A percentile compares a stretch with the other conserved stretches of the same genome.
These are phyloP conservation scores for Calonectria fujianensis DNA, from an alignment of 2,329 filamentous ascomycete species.

Conservation along the genomic window DNA sequence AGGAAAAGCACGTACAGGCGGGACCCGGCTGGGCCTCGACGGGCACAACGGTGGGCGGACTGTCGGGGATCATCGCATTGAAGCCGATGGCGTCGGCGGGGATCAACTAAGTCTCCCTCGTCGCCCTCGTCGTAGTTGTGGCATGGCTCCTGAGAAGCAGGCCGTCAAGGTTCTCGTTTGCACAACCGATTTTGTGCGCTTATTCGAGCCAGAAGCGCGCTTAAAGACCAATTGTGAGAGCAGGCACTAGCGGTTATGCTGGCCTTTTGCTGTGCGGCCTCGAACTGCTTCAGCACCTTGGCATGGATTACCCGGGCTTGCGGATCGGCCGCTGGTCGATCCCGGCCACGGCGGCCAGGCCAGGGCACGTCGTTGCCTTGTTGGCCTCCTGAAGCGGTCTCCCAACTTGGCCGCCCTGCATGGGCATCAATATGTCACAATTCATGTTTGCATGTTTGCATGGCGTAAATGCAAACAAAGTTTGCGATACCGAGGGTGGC, in stretches of 20 bases:
- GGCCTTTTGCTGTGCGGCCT: conserved; percentile 17
- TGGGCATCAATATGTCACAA: not conserved
- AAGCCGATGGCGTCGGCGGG: conserved; percentile 4
- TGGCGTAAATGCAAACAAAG: not conserved
- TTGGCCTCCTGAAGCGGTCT: not conserved
- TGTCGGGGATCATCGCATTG: conserved; percentile 14
- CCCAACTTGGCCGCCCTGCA: not conserved
- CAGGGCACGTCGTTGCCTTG: not conserved
- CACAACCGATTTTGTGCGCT: conserved; percentile 27
- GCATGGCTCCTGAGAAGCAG: not conserved
- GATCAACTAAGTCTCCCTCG: not conserved
- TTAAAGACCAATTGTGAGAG: conserved; percentile 7
- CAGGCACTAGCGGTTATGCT: conserved; percentile 31
- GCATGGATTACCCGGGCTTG: conserved; percentile 30
- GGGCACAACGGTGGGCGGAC: conserved; percentile 10
- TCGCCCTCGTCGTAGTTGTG: not conserved
- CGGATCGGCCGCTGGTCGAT: conserved; percentile 32
- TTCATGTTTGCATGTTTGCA: conserved; percentile 11
- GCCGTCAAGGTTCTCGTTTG: conserved; percentile 26
- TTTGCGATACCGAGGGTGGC: conserved; percentile 14
- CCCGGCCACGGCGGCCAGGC: conserved; percentile 6
- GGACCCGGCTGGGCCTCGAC: not conserved
- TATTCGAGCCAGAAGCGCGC: not conserved
- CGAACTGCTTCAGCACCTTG: conserved; percentile 9
- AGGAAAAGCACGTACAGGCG: not conserved